These are phyloP conservation scores for Setomelanomma holmii DNA, from an alignment of 2,329 filamentous ascomycete species.

Conservation along the genomic window DNA sequence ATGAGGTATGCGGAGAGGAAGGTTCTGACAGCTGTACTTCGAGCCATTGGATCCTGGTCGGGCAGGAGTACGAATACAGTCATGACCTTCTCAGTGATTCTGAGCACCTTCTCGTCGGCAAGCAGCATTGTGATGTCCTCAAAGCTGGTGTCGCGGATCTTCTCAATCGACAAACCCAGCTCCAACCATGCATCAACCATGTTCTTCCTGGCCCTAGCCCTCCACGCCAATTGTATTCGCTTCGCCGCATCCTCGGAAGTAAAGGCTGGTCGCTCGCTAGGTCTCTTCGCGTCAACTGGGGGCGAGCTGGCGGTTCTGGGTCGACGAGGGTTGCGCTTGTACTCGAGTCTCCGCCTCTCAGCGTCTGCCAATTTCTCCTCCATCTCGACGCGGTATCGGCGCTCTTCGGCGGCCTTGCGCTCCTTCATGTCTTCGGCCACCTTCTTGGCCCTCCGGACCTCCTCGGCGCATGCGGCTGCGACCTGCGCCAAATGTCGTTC, in stretches of 20 bases:
- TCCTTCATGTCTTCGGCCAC: slow-evolving; percentile 84
- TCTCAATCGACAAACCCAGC: slow-evolving; percentile 73
- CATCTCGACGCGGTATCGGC: slow-evolving; percentile 74
- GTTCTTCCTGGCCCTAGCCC: slow-evolving; percentile 63
- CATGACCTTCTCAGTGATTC: slow-evolving; percentile 71
- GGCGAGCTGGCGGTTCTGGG: slow-evolving; percentile 64
- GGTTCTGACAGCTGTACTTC: slow-evolving; percentile 72
- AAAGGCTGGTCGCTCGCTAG: slow-evolving; percentile 47
- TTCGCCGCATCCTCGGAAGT: slow-evolving; percentile 68
- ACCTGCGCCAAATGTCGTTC: slow-evolving; percentile 85
- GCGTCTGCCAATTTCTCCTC: slow-evolving; percentile 82
- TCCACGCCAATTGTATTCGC: slow-evolving; percentile 76
- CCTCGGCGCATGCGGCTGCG: slow-evolving; percentile 79
- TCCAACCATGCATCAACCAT: slow-evolving; percentile 70
- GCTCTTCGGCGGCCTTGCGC: slow-evolving; percentile 76
- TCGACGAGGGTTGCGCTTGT: slow-evolving; percentile 62
- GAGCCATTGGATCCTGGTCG: slow-evolving; percentile 65
- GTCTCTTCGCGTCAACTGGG: slow-evolving; percentile 52
- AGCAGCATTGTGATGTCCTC: slow-evolving; percentile 76
- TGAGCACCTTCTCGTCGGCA: slow-evolving; percentile 70
- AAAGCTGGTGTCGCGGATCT: slow-evolving; percentile 73
- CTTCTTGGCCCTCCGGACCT: slow-evolving; percentile 81
- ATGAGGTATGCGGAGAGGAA: slow-evolving; percentile 84
- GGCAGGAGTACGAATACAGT: slow-evolving; percentile 70
- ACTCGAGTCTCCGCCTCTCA: slow-evolving; percentile 69